Base-by-base conservation (phyloP, 805 yeast genomes). In the Schizosaccharomyces cryophilus region DNA sequence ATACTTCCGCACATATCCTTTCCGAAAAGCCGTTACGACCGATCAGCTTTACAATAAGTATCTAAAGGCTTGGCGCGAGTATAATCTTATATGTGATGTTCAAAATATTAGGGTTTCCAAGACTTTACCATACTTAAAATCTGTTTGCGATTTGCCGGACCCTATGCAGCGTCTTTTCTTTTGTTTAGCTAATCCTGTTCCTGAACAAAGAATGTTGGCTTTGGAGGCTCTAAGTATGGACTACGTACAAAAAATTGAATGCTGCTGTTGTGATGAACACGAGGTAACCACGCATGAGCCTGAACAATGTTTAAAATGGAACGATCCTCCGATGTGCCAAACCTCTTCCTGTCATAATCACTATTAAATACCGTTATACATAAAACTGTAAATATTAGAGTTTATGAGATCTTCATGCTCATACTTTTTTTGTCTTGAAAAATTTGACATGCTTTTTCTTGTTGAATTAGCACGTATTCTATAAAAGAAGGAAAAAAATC, bases 111-210 rank as follows among this genome's bases (percentile, higher is more conserved):
- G 56, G 19, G 42, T 64, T 26, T 35, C 42, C 19, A 58, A 56
- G 17, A 51, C 58, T 30, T 63, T 63, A 60, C 59, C 61, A 42
- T 11, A n/a, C 19, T 60, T 66, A 11, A 42, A 64, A 19, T 64
- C 65, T 5, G 62, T 64, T 62, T 42, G 47, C 35, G 64, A 66
- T 35, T 21, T 56, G 24, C 60, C 60, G 15, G 45, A 21, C 47
- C 29, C n/a, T 4, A 29, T 40, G 60, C 61, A 66, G 30, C 62
- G 67, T 6, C 77, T 93, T 64, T 82, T 93, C 60, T 73, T 81
- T 62, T 77, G 78, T 65, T 90, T 93, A 87, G 77, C 93, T 63
- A 80, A 80, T 29, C 94, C 90, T 2, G 82, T 87, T 65, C 97
- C 98, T 15, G 73, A 71, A 40, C 76, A 80, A 58, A 78, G 98